Conservation (phyloP, 441 rosid genomes). For the Omphalea diandra region DNA sequence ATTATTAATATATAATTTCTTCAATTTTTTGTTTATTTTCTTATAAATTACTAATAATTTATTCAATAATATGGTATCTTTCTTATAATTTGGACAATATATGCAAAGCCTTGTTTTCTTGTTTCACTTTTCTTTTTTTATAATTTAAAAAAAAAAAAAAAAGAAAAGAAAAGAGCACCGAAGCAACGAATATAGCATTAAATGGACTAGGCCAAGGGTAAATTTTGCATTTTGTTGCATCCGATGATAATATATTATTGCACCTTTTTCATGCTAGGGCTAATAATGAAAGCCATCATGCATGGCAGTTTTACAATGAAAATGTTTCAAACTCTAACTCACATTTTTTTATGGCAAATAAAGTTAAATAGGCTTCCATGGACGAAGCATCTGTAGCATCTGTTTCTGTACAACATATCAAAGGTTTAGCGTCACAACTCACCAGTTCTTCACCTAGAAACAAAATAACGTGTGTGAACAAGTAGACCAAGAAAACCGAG, state of each 20-base stretch:
- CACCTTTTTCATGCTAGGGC: not conserved
- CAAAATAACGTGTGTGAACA: not conserved
- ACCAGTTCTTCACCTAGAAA: not conserved
- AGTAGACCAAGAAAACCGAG: not conserved
- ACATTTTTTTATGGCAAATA: not conserved
- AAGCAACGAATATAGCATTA: too few relatives aligned
- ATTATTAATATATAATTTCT: too few relatives aligned
- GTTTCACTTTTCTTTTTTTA: too few relatives aligned
- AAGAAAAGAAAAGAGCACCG: too few relatives aligned
- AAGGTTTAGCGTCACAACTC: not conserved
- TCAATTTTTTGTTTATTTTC: too few relatives aligned
- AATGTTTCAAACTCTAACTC: not conserved
- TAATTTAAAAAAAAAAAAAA: too few relatives aligned
- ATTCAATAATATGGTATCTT: too few relatives aligned
- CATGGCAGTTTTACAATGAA: not conserved
- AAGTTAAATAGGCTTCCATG: not conserved
- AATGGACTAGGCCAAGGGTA: not conserved
- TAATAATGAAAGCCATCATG: not conserved
- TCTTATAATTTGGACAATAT: too few relatives aligned
- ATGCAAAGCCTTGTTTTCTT: too few relatives aligned
- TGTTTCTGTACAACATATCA: constrained; percentile 1
- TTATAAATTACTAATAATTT: too few relatives aligned
- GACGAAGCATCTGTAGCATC: not conserved
- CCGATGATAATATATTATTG: too few relatives aligned
- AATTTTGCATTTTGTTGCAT: too few relatives aligned